Base-by-base conservation (phyloP, 192 early-diverging fungal genomes). In the Backusella australiensis region DNA sequence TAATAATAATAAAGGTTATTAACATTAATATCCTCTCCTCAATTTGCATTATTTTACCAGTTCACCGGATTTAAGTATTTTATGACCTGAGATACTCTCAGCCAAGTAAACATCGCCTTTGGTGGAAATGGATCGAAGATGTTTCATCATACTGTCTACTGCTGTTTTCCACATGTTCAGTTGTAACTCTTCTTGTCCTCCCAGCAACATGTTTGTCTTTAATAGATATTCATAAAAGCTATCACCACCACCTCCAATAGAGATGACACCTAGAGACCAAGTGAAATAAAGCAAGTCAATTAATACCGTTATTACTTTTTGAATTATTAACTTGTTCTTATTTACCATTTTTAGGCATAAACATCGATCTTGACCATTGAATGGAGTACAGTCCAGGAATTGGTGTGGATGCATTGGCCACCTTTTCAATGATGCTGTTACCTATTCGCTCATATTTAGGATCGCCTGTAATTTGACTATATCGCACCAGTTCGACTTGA, bases 401-500 rank as follows among this genome's bases (percentile, higher is more conserved):
- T 26, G 77, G 78, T 74, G 82, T 81, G 14, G 76, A 19, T 15
- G 81, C 77, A 23, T 77, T 71, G 34, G 86, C 75, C 14, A 91
- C 81, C 17, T 81, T 77, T 34, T 91, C 77, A 12, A 88, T 86
- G 12, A 89, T 80, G 8, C 76, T 75, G 36, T 87, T 81, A 9
- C 85, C 90, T 59, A 81, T 77, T n/a, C 83, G 39, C 35, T 88
- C 86, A 75, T 93, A 97, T 8, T 72, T 78, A 4, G 87, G 79
- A 71, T 94, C 80, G 1, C 90, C 89, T 5, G 91, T 94, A 9
- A 96, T 83, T 74, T 93, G 85, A 14, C 90, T 89, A 17, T 96
- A 87, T 73, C 94, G 91, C 78, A 89, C 87, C 72, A 93, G 90
- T 81, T 97, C 95, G 44, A 97, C 85, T 76, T 94, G 91, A 63